Percentiles rank a stretch among this genome's conserved stretches.
Conservation (phyloP, 306 rosid genomes). For the Cucurbita ficifolia region DNA sequence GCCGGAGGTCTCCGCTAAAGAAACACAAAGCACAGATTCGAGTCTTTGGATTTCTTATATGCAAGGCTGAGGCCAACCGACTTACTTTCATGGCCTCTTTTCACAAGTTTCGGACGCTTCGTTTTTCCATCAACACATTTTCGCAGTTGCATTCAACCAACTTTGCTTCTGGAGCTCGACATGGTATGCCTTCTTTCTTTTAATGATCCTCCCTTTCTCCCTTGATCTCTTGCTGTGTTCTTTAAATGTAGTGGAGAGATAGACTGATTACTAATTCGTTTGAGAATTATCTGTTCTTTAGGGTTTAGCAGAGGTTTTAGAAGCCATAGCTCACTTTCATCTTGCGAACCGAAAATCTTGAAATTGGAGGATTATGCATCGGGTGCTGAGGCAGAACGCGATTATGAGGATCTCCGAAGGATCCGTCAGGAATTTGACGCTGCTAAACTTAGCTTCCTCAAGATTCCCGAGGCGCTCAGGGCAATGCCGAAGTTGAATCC, state of each 20-base stretch:
- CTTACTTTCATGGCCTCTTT: conserved; percentile 38
- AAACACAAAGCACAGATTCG: neutral
- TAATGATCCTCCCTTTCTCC: neutral
- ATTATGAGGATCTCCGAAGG: conserved; percentile 27
- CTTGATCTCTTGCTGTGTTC: neutral
- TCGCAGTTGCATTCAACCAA: conserved; percentile 23
- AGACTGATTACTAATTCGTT: neutral
- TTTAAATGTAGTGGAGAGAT: neutral
- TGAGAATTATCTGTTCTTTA: conserved; percentile 2
- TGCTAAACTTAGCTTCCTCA: conserved; percentile 47
- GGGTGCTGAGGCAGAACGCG: conserved; percentile 8
- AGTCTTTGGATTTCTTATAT: neutral
- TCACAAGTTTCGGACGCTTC: conserved; percentile 30
- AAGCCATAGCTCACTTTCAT: conserved; percentile 21
- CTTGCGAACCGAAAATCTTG: conserved; percentile 12
- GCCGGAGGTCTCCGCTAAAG: neutral
- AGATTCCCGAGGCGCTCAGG: conserved; percentile 46
- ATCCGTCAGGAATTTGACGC: conserved; percentile 53
- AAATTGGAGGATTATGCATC: conserved; percentile 8
- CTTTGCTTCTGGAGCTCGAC: conserved; percentile 15
- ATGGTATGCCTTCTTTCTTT: conserved; percentile 22
- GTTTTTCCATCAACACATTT: conserved; percentile 18
- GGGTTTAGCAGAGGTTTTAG: conserved; percentile 37
- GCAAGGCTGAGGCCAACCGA: conserved; percentile 4
- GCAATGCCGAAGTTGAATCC: conserved; percentile 76